Conservation (phyloP, 495 filamentous ascomycete genomes). For the Amniculicola lignicola region DNA sequence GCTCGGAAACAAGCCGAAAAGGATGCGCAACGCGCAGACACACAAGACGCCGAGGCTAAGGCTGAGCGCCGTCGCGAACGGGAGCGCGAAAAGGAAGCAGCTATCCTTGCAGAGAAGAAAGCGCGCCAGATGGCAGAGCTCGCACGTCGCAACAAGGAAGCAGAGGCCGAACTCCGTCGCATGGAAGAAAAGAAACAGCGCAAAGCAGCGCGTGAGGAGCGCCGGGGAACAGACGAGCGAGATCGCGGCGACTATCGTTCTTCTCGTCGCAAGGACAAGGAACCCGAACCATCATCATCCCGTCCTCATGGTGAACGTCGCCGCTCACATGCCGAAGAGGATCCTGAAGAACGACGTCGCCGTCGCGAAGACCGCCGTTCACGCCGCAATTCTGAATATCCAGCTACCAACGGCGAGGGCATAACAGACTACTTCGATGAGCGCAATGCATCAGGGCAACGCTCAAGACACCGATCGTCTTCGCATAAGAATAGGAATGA, state of each 20-base stretch:
- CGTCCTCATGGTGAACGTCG: constrained; percentile 27
- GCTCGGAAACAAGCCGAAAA: constrained; percentile 29
- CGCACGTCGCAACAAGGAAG: constrained; percentile 29
- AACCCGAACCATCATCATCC: constrained; percentile 12
- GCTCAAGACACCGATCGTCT: constrained; percentile 7
- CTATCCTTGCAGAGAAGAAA: constrained; percentile 32
- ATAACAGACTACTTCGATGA: constrained; percentile 35
- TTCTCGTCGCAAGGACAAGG: constrained; percentile 32
- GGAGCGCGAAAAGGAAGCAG: constrained; percentile 26
- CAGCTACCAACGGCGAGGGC: constrained; percentile 22
- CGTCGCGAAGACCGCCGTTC: constrained; percentile 28
- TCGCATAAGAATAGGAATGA: not conserved
- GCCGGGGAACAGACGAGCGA: constrained; percentile 21
- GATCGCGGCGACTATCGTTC: constrained; percentile 25
- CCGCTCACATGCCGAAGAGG: constrained; percentile 30
- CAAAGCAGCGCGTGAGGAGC: constrained; percentile 27
- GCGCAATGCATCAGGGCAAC: constrained; percentile 25
- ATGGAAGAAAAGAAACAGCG: constrained; percentile 34
- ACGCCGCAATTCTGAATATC: constrained; percentile 24
- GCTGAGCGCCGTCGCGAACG: constrained; percentile 28
- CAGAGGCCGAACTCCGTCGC: constrained; percentile 32
- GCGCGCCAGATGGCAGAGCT: constrained; percentile 27
- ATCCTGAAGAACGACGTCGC: constrained; percentile 29
- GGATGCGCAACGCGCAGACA: constrained; percentile 19
- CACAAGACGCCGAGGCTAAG: constrained; percentile 26